A percentile compares a stretch with the other conserved stretches of the same genome.
phyloP scores from a whole-genome alignment of 192 early-diverging fungal species.

The Piromyces sp. region DNA sequence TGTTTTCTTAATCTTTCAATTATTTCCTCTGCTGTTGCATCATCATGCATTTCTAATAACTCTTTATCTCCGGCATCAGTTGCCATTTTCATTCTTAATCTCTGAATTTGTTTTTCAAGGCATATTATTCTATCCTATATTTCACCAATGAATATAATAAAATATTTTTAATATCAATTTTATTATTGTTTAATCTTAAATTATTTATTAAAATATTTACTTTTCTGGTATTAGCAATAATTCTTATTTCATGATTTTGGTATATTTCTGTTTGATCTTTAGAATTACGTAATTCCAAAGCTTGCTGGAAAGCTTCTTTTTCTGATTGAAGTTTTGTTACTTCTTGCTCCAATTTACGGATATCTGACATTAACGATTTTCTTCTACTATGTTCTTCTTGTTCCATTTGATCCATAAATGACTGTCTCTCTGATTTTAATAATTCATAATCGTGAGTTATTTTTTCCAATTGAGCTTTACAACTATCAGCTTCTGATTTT shows the following conservation, averaged over 20 bases:
- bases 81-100: constrained; percentile 24
- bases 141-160: too few relatives aligned
- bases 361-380: neutral
- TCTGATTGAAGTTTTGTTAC: neutral
- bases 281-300: constrained; percentile 6
- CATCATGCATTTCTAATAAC: constrained; percentile 27
- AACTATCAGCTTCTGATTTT: neutral
- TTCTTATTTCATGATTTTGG: constrained; percentile 15
- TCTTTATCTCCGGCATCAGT: constrained; percentile 26
- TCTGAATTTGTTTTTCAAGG: constrained; percentile 34
- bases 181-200: too few relatives aligned
- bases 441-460: neutral
- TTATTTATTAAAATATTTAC: too few relatives aligned
- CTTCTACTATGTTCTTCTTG: neutral
- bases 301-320: constrained; percentile 4
- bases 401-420: neutral
- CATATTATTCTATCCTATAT: constrained; percentile 34
- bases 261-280: constrained; percentile 5
- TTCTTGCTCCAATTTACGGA: neutral
- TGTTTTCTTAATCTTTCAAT: constrained; percentile 21
- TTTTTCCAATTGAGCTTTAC: neutral
- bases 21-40: constrained; percentile 24
- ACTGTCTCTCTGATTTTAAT: neutral
- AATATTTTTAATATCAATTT: too few relatives aligned
- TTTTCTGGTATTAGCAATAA: constrained; percentile 21